phyloP scores from a whole-genome alignment of 345 rosid genomes.

The Syzygium oleosum region DNA sequence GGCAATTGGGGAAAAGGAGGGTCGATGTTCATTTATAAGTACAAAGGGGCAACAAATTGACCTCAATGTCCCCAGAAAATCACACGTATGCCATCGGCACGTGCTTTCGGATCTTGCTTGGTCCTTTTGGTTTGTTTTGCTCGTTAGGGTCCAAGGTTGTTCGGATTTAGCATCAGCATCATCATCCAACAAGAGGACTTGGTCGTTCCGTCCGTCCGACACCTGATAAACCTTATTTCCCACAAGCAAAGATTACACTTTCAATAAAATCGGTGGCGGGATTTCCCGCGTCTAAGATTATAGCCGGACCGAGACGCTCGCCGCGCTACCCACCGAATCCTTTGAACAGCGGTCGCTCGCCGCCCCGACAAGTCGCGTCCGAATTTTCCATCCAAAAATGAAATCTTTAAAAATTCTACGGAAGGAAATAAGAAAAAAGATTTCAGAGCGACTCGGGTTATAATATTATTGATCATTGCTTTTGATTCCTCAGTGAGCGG shows the following conservation, averaged over 20 bases:
- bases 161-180: background rate
- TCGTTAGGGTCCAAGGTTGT: background rate
- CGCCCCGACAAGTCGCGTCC: background rate
- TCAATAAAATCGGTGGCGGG: rapidly evolving
- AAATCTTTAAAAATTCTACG: too few relatives aligned
- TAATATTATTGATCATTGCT: too few relatives aligned
- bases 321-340: background rate
- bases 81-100: background rate
- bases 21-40: background rate
- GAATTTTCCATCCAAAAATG: too few relatives aligned
- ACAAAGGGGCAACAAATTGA: background rate
- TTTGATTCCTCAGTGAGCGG: background rate
- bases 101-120: too few relatives aligned
- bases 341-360: rapidly evolving
- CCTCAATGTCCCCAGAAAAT: background rate
- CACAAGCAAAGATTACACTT: background rate
- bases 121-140: background rate
- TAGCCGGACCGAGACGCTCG: background rate
- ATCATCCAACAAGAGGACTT: background rate
- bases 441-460: too few relatives aligned
- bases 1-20: background rate
- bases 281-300: background rate
- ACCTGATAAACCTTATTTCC: background rate
- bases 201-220: too few relatives aligned
- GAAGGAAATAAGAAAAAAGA: too few relatives aligned